Evolutionary conservation across 2,329 filamentous ascomycete genomes (phyloP), one percentile per base, ranked within the genome.

Genomic region (Diplodia mutila): DNA sequence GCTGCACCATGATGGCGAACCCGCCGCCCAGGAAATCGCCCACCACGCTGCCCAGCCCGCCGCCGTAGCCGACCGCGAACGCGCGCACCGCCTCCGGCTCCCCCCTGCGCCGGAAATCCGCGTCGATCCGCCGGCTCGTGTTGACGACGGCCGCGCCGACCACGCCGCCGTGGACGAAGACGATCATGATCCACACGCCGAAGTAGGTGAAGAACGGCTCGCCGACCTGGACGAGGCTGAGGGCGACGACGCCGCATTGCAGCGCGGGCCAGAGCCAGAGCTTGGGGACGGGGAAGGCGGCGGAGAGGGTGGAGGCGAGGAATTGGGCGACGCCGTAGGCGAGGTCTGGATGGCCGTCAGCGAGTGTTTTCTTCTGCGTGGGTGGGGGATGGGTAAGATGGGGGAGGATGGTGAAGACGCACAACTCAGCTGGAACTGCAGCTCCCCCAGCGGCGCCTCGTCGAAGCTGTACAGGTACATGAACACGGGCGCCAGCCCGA

Each of bases 151-250:
- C 32, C 5, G 59, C 59, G 3, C 59, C 59, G 6, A 51, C n/a
- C 2, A 63, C 21, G 5, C 27, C 59, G 16, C 59, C 59, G 18
- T 63, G 59, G 4, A 63, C 2, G 12, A 63, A 63, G 11, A 49
- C 23, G 29, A 63, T 37, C 11, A 63, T 18, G 46, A 63, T 63
- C 59, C 59, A 63, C 4, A 63, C 59, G 18, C 59, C 59, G 46
- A 34, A 63, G 59, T 63, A 63, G 11, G 59, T 63, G 5, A 63
- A 25, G 27, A 63, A 51, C 6, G 42, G 59, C 23, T 32, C 18
- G 1, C 23, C 37, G 14, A 63, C 23, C 9, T 63, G 42, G n/a
- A 51, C 46, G 27, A 63, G 49, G 46, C 42, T 37, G 18, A 63
- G 32, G 27, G 25, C 29, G 2, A 61, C 11, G 5, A 61, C 14